Percentiles rank a stretch among this genome's conserved stretches.
Conservation (phyloP, 352 stramenopile species). For the Globisporangium radiosum region DNA sequence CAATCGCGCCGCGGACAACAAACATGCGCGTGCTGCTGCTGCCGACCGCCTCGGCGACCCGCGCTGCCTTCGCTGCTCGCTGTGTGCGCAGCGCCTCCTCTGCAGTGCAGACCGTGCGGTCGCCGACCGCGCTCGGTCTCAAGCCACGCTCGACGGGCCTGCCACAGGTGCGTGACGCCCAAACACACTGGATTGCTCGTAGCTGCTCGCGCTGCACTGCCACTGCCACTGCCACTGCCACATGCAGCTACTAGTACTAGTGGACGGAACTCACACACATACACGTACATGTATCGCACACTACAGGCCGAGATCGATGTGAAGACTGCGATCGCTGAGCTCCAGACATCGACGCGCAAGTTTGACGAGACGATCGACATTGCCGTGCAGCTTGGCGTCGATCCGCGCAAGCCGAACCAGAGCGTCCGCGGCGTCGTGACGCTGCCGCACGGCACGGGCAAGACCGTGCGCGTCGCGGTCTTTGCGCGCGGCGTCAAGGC, state of each 20-base stretch:
- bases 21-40: slow-evolving; percentile 41
- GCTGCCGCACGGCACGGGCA: slow-evolving; percentile 84
- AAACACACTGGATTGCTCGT: background rate
- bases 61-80: slow-evolving; percentile 24
- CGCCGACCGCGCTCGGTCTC: slow-evolving; percentile 60
- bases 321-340: slow-evolving; percentile 41
- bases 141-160: slow-evolving; percentile 47
- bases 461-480: slow-evolving; percentile 84
- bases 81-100: slow-evolving; percentile 36
- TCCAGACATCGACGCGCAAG: slow-evolving; percentile 65
- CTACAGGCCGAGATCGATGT: slow-evolving; percentile 52
- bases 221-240: no score
- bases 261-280: background rate
- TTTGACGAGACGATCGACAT: slow-evolving; percentile 88
- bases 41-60: slow-evolving; percentile 20
- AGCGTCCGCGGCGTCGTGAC: slow-evolving; percentile 82
- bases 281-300: background rate
- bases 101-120: slow-evolving; percentile 21
- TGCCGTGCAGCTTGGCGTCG: slow-evolving; percentile 76
- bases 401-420: slow-evolving; percentile 86
- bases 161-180: slow-evolving; percentile 30
- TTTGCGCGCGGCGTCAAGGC: slow-evolving; percentile 87
- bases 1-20: background rate
- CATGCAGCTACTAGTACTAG: no score
- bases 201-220: no score